Percentiles rank a stretch among this genome's conserved stretches.
These are phyloP conservation scores for Allomyces javanicus DNA, from an alignment of 192 early-diverging fungal species.

Conservation along the genomic window DNA sequence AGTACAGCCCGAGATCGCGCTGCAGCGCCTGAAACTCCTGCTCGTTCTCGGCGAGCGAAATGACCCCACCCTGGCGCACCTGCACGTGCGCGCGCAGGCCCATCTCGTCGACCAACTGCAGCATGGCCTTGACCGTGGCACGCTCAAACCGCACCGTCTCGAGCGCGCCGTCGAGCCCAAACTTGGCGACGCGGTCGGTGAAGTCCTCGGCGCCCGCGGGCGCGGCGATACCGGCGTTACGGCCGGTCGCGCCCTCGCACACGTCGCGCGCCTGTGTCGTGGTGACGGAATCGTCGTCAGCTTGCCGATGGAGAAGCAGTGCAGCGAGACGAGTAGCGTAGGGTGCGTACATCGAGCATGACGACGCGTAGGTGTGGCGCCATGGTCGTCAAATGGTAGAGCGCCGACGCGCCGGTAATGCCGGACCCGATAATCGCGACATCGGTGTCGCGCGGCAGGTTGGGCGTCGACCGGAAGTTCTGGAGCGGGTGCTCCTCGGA, in stretches of 20 bases:
- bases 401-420: conserved; percentile 13
- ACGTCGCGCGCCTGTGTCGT: conserved; percentile 11
- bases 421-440: conserved; percentile 18
- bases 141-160: neutral
- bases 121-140: neutral
- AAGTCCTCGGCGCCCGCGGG: conserved; percentile 6
- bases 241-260: conserved; percentile 24
- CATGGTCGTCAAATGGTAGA: conserved; percentile 11
- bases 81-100: neutral
- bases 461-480: neutral
- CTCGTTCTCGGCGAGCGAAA: neutral
- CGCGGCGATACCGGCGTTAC: conserved; percentile 25
- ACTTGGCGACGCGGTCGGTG: neutral
- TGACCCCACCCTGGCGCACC: neutral
- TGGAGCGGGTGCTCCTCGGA: neutral
- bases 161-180: neutral
- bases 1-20: neutral
- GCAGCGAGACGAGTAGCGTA: no score
- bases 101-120: neutral
- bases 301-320: no score
- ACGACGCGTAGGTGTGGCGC: conserved; percentile 7
- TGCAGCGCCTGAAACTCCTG: neutral
- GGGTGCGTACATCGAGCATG: conserved; percentile 10
- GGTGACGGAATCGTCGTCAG: no score
- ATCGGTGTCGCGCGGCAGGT: conserved; percentile 7